Evolutionary conservation across 1,139 yeast genomes (phyloP), one percentile per base, ranked within the genome.

Genomic region (Hansenula sp.): DNA sequence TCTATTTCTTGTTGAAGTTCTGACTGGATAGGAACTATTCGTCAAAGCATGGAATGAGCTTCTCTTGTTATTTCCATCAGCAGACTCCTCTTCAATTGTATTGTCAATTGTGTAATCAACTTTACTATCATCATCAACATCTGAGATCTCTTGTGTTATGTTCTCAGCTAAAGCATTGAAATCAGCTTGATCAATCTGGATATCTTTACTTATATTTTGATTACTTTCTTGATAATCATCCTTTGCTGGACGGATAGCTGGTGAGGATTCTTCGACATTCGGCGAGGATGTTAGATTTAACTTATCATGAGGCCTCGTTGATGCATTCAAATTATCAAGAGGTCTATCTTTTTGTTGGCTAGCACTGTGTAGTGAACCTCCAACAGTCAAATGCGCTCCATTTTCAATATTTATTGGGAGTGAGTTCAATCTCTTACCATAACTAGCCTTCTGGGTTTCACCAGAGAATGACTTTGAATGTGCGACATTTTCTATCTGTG

Each of bases 101-200:
- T 21, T 21, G 9, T 21, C 52, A 26, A 46, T 38, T 1, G 53
- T 45, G 11, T 41, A 45, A 19, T 48, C 48, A 7, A 46, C 41
- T 28, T 44, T 45, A 24, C 46, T 46, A 19, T 50, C 53, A 32
- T 49, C 56, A 36, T 54, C 58, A 33, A 54, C 48, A 36, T 54
- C 58, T 4, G 56, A 50, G 2, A 54, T 24, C 0, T 54, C 58
- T 29, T 54, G 57, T 3, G 58, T 52, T 2, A 54, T 33, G 30
- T 53, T 46, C 2, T 26, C 44, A 16, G 39, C 37, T 20, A 44
- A n/a, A 6, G 24, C 34, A 32, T 33, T 34, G 6, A 22, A 20
- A 19, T 31, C 27, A n/a, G 13, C 11, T 9, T n/a, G 12, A 16
- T 30, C 7, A 6, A 3, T n/a, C 29, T 30, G 36, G 12, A 2